These are phyloP conservation scores for Alternaria sp. DNA, from an alignment of 2,329 filamentous ascomycete species.

Conservation along the genomic window DNA sequence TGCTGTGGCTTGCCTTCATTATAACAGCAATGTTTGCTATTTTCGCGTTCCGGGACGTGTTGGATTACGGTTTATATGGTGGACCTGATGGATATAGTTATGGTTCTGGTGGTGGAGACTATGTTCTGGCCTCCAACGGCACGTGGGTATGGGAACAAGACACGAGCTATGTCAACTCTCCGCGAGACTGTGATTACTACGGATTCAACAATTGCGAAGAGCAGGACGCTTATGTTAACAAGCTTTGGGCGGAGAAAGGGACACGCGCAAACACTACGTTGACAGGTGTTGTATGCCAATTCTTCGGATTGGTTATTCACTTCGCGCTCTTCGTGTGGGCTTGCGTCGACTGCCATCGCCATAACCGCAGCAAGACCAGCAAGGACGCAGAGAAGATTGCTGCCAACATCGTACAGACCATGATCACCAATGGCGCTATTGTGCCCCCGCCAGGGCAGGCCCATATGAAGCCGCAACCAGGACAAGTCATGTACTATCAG, in stretches of 20 bases:
- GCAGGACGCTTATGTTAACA: conserved; percentile 44
- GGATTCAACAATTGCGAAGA: conserved; percentile 38
- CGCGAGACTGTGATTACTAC: conserved; percentile 28
- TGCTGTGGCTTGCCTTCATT: conserved; percentile 48
- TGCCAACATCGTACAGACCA: conserved; percentile 45
- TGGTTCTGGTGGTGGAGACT: conserved; percentile 28
- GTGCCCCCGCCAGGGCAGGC: conserved; percentile 35
- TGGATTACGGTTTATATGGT: conserved; percentile 34
- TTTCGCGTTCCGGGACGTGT: conserved; percentile 20
- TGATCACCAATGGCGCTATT: conserved; percentile 43
- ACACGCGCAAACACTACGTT: conserved; percentile 32
- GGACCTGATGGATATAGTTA: conserved; percentile 13
- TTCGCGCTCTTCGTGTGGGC: conserved; percentile 51
- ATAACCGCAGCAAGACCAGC: conserved; percentile 33
- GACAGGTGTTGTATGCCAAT: conserved; percentile 43
- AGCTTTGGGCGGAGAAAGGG: conserved; percentile 35
- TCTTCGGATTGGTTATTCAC: conserved; percentile 41
- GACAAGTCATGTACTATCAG: conserved; percentile 24
- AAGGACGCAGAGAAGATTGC: conserved; percentile 47
- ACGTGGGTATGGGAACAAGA: conserved; percentile 42
- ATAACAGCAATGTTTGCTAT: conserved; percentile 39
- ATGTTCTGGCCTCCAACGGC: conserved; percentile 35
- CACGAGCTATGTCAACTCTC: conserved; percentile 19
- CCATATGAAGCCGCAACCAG: conserved; percentile 20
- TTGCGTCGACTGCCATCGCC: conserved; percentile 46